Evolutionary conservation across 2,329 filamentous ascomycete species (phyloP), one percentile per base, ranked within the genome.

Genomic region (Colletotrichum sojae): DNA sequence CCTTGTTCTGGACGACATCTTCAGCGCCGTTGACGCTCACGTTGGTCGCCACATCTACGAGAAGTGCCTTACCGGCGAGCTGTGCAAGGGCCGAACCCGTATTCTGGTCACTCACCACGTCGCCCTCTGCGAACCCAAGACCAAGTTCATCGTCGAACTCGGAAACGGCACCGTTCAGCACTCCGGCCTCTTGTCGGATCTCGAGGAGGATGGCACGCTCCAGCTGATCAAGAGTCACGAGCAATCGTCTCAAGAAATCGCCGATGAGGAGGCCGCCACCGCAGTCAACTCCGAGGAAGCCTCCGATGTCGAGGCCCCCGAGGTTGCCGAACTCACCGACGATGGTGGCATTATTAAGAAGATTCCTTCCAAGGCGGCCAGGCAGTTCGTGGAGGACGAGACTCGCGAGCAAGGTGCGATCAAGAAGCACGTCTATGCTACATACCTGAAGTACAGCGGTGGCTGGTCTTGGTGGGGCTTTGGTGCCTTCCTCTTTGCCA

Each of bases 101-200:
- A 93, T 96, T 55, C 82, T 96, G 4, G 93, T 94, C 27, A 96
- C 93, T 0, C 93, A 96, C 75, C 92, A 95, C 73, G 90, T 94
- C 20, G 88, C 88, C 3, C 84, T 95, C 2, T 92, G 90, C 71
- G 85, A 93, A 66, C 84, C 91, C 13, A 88, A 88, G 75, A 90
- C 93, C 6, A 92, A 92, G 73, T 95, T 92, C 73, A 84, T 93
- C 6, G 90, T 95, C 5, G 88, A 93, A 70, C 86, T 96, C 2
- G 90, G 89, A 20, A 88, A 93, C 62, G 93, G 92, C 9, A 84
- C 83, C 6, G 86, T 92, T 9, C 83, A 90, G 48, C 83, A 91
- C 71, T 86, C 90, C 3, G 93, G 92, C 0, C 79, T 89, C 1
- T 82, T 92, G 1, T 86, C 89, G 0, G 90, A 94, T n/a, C 80